Evolutionary conservation across 352 stramenopile species (phyloP).

Genomic region (Globisporangium mamillatum): DNA sequence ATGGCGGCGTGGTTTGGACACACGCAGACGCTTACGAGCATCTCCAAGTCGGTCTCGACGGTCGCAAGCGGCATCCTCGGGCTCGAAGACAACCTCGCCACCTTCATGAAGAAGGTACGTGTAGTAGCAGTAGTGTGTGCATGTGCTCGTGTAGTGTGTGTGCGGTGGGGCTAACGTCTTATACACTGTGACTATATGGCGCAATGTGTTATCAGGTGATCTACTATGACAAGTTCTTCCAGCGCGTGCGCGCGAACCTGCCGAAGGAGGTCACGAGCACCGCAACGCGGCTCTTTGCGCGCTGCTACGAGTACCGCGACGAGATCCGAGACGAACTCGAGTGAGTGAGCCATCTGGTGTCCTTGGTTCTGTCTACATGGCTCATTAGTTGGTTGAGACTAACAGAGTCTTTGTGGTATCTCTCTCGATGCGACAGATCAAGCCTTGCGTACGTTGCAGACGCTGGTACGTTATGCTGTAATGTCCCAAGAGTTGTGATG

Average conservation of each 20-base stretch:
- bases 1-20: conserved; percentile 82
- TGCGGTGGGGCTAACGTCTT: background rate
- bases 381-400: background rate
- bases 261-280: conserved; percentile 56
- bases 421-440: conserved; percentile 28
- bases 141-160: background rate
- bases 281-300: conserved; percentile 53
- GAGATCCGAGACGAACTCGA: conserved; percentile 82
- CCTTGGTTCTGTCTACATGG: background rate
- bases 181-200: background rate
- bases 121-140: too few relatives aligned
- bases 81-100: conserved; percentile 74
- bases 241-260: conserved; percentile 60
- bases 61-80: conserved; percentile 64
- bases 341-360: conserved; percentile 37
- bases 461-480: conserved; percentile 23
- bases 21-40: conserved; percentile 79
- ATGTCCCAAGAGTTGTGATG: background rate
- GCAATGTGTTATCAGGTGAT: conserved; percentile 45
- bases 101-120: conserved; percentile 82
- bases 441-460: conserved; percentile 69
- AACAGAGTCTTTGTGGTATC: conserved; percentile 1
- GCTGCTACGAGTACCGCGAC: conserved; percentile 82
- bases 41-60: conserved; percentile 81
- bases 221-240: conserved; percentile 84